Base-by-base conservation (phyloP, 495 filamentous ascomycete genomes). In the Hapsidospora chrysogenum region DNA sequence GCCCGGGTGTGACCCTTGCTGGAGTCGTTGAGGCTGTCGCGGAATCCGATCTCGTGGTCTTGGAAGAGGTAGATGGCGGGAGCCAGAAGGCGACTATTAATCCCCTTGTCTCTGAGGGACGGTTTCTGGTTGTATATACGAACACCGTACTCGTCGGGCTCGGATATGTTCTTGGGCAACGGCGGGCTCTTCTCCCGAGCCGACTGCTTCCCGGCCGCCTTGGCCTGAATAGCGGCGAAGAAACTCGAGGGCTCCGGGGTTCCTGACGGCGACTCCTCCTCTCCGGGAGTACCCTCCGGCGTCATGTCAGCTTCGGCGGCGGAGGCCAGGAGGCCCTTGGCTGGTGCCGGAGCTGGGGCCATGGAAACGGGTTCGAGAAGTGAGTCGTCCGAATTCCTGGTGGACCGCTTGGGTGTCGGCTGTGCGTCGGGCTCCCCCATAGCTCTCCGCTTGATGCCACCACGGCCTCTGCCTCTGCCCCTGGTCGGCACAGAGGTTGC, bases 11-110 rank as follows among this genome's bases (percentile, higher is more conserved):
- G 53, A 21, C 52, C 51, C 42, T 57, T 58, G 20, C 49, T 46
- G 31, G 50, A 49, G 35, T 52, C 53, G 38, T 65, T 65, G 36
- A 58, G 51, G 9, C 61, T 64, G 29, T 64, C 61, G 4, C 61
- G 63, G 38, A 65, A 63, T n/a, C 63, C 63, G 26, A 66, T 65
- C 37, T 66, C 58, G 3, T 53, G 29, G 10, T 57, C 48, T 16
- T 53, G 51, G 19, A 46, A 65, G 17, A 54, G 45, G 32, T 59
- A 60, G 0, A 45, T 9, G 17, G 42, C 51, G 17, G 58, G 57
- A 9, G 57, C 42, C 41, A 64, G 55, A 33, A 65, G 53, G 4
- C 63, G 58, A 41, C 63, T 65, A 35, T 56, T 53, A 9, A 41
- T 31, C 8, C 43, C 40, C 16, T 51, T 53, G 7, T 50, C 44